Evolutionary conservation across 2,329 filamentous ascomycete genomes (phyloP), one percentile per base, ranked within the genome.

Genomic region (Pezicula radicicola): DNA sequence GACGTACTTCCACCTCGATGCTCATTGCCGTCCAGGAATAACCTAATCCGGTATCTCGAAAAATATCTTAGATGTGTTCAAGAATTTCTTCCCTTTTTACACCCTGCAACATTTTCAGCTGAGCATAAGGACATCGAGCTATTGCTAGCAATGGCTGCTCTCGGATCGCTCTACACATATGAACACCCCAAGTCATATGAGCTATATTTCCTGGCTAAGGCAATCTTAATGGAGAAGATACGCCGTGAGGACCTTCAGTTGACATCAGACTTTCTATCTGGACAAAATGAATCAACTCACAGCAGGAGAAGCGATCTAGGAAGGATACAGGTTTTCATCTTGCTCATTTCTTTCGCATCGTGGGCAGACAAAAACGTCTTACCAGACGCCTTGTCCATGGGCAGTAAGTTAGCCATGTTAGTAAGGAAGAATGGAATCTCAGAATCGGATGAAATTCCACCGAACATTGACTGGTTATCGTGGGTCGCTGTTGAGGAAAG

Each of bases 361-460:
- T 49, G 47, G 47, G 28, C 19, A 8, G 21, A 43, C 16, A 35
- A 35, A 16, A 42, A 10, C 8, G 9, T 49, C 6, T 35, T 33
- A 3, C 7, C 21, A 3, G 47, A 49, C 25, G 47, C 47, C 3
- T 42, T 49, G 28, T 49, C 47, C n/a, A 18, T 49, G 37, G 36
- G 47, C 16, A 49, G 47, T 43, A 19, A 41, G 39, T n/a, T 49
- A 25, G 47, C 37, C 18, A 8, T 35, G 13, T 39, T 49, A 16
- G 37, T 49, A 4, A 40, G 47, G n/a, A 15, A 49, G 28, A 41
- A 49, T 35, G 47, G 47, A 33, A 49, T 49, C 25, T 42, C 47
- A 13, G 19, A 39, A 28, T 13, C 37, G 2, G 18, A 43, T 49
- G 47, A 49, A 18, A 43, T 28, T n/a, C 19, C 36, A 16, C 25